Percentiles rank a stretch among this genome's conserved stretches.
phyloP scores from a whole-genome alignment of 1,284 basidiomycete genomes.

The Puccinia coronata region DNA sequence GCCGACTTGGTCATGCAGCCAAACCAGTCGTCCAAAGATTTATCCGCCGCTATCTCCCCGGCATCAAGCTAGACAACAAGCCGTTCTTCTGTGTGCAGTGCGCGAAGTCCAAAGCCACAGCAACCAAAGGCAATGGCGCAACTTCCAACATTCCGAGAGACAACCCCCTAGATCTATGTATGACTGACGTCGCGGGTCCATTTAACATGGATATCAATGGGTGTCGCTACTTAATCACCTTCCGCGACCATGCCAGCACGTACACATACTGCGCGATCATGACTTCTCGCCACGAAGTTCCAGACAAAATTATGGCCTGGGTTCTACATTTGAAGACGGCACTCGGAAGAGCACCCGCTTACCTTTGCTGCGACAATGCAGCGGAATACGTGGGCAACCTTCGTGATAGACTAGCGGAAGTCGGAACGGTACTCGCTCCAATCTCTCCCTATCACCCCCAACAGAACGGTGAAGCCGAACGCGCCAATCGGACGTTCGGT shows the following conservation, averaged over 20 bases:
- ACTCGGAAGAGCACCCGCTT: background rate
- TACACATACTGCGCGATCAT: background rate
- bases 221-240: background rate
- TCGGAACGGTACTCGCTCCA: background rate
- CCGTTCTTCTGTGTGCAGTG: background rate
- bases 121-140: background rate
- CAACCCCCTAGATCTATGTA: background rate
- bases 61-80: background rate
- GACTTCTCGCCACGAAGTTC: background rate
- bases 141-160: background rate
- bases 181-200: no score
- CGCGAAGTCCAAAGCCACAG: background rate
- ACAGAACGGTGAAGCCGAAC: slow-evolving; percentile 22
- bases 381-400: no score
- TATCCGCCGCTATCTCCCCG: background rate
- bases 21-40: background rate
- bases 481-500: background rate
- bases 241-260: background rate
- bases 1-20: background rate
- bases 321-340: background rate
- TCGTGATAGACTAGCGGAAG: background rate
- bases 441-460: background rate
- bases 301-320: background rate
- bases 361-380: background rate
- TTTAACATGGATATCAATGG: background rate